A percentile compares a stretch with the other conserved stretches of the same genome.
phyloP scores from a whole-genome alignment of 805 yeast genomes.

The Zygoascus tannicola region DNA sequence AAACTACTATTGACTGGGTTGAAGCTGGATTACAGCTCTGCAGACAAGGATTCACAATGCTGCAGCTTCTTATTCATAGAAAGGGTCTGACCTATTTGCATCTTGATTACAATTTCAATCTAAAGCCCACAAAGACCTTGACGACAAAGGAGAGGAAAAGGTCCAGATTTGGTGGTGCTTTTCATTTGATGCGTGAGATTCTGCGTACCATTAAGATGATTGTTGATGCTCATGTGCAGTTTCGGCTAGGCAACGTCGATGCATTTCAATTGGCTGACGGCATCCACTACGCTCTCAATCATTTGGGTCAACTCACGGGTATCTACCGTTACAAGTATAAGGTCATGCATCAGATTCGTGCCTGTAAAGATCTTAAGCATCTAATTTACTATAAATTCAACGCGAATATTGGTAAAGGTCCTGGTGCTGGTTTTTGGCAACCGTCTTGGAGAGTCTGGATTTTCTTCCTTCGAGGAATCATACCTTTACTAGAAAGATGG shows the following conservation, averaged over 20 bases:
- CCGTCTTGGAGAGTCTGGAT: conserved; percentile 99
- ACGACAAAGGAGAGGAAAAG: conserved; percentile 95
- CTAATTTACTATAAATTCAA: conserved; percentile 81
- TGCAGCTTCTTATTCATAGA: conserved; percentile 79
- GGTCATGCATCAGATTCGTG: conserved; percentile 96
- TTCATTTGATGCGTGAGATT: conserved; percentile 86
- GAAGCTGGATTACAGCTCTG: conserved; percentile 96
- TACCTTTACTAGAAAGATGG: conserved; percentile 92
- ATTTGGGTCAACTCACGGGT: conserved; percentile 92
- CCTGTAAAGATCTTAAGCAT: conserved; percentile 92
- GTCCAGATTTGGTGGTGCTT: conserved; percentile 93
- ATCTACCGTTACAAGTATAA: conserved; percentile 93
- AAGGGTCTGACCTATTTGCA: conserved; percentile 88
- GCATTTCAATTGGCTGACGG: conserved; percentile 95
- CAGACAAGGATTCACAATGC: conserved; percentile 88
- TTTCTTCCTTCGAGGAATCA: conserved; percentile 79
- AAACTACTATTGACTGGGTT: conserved; percentile 93
- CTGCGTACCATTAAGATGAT: conserved; percentile 71
- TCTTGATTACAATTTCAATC: conserved; percentile 87
- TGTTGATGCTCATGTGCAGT: conserved; percentile 92
- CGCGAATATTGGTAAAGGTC: conserved; percentile 85
- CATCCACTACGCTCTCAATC: conserved; percentile 78
- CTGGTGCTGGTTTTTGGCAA: conserved; percentile 99
- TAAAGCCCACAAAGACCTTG: conserved; percentile 91
- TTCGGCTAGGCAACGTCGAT: conserved; percentile 80